A percentile compares a stretch with the other conserved stretches of the same genome.
phyloP scores from a whole-genome alignment of 257 asterid genomes.

The Cordia subcordata region DNA sequence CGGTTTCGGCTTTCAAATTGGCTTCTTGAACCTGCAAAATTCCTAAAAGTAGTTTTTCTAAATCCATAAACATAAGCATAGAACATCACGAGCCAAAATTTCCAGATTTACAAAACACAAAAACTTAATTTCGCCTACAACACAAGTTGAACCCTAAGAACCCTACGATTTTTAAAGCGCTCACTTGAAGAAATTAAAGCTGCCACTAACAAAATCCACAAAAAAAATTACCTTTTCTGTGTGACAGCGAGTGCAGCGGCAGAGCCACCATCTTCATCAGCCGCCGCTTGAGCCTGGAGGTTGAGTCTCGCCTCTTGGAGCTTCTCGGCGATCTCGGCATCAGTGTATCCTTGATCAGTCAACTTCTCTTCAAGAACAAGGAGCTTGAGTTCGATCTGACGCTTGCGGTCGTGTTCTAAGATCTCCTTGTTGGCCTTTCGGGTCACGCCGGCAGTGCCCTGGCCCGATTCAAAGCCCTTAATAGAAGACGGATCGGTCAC shows the following conservation, averaged over 20 bases:
- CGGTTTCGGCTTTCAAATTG: no score
- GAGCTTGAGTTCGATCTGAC: slow-evolving; percentile 79
- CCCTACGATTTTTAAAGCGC: neutral
- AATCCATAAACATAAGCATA: no score
- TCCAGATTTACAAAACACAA: neutral
- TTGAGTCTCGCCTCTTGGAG: slow-evolving; percentile 54
- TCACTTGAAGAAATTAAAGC: neutral
- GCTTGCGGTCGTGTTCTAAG: slow-evolving; percentile 91
- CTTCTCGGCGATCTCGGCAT: slow-evolving; percentile 66
- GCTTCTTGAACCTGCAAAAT: no score
- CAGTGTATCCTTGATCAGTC: slow-evolving; percentile 69
- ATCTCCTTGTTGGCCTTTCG: slow-evolving; percentile 65
- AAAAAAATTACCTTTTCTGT: neutral
- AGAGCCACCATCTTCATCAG: slow-evolving; percentile 50
- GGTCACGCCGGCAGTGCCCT: slow-evolving; percentile 68
- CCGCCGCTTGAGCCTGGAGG: slow-evolving; percentile 42
- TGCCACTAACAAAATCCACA: no score
- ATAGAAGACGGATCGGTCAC: slow-evolving; percentile 33
- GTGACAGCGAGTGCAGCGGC: neutral
- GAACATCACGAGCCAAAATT: neutral
- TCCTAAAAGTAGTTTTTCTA: no score
- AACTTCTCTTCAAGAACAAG: slow-evolving; percentile 70
- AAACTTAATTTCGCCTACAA: neutral
- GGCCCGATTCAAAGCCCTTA: slow-evolving; percentile 56
- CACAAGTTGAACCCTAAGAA: neutral